Base-by-base conservation (phyloP, 352 stramenopile genomes). In the Globisporangium paroecandrum region DNA sequence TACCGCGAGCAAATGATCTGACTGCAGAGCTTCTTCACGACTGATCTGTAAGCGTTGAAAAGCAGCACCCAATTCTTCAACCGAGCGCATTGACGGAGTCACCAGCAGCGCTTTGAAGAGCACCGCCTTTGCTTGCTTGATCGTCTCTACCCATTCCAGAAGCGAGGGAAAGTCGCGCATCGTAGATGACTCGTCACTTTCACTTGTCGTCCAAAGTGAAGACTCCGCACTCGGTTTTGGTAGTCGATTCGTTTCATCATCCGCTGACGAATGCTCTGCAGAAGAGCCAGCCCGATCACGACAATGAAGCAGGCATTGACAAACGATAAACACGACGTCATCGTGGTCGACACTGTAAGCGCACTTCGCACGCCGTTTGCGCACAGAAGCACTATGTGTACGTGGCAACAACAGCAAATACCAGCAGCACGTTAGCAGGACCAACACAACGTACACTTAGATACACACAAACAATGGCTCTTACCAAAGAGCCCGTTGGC, bases 261-360 rank as follows among this genome's bases (percentile, higher is more conserved):
- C 63, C 69, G 66, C 60, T 61, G 57, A 1, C 34, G 62, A 3
- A 65, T 9, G 32, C 58, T 76, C 12, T 53, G 69, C 2, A 60
- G 41, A 27, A 71, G 32, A 38, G 58, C 72, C 15, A 83, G 32
- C 3, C 41, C 59, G 18, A 82, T 60, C 4, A 69, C 22, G n/a
- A 67, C 27, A 1, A 86, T 27, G 27, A 69, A 76, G 10, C 53
- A 65, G 6, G 67, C 36, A 66, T 92, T 89, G n/a, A 89, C 32
- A 43, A 83, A 83, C 2, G 55, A 68, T 13, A 92, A 49, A 5
- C 74, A 83, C 15, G 75, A 62, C 10, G 71, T 78, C 66, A 89
- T 75, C 4, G 79, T 76, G 4, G 84, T 89, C 22, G 82, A 74
- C 0, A 92, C 84, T 7, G 82, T 92, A 13, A 92, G 73, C 10